A percentile compares a stretch with the other conserved stretches of the same genome.
phyloP scores from a whole-genome alignment of 768 basidiomycete genomes.

The Crucibulum laeve region DNA sequence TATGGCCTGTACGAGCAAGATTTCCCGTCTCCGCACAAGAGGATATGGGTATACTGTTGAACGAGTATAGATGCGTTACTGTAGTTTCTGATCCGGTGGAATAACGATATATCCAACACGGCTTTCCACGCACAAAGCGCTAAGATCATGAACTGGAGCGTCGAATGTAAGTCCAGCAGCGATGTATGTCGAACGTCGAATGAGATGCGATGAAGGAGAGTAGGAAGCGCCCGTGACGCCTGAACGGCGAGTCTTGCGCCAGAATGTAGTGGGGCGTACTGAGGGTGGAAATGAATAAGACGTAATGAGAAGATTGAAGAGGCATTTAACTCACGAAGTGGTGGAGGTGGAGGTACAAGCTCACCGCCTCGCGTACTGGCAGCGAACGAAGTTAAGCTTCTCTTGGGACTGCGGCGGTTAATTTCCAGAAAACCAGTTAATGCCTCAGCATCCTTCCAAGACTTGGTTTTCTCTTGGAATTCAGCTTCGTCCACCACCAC shows the following conservation, averaged over 20 bases:
- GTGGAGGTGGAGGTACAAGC: conserved; percentile 56
- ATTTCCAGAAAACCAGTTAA: conserved; percentile 7
- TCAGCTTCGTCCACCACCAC: conserved; percentile 6
- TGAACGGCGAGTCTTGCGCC: conserved; percentile 69
- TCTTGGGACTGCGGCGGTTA: conserved; percentile 14
- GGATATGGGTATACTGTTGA: too few species aligned
- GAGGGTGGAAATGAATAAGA: too few species aligned
- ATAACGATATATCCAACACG: conserved; percentile 43
- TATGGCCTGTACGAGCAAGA: too few species aligned
- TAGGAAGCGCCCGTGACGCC: conserved; percentile 69
- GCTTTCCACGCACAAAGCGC: conserved; percentile 59
- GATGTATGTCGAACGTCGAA: conserved; percentile 75
- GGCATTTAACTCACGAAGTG: conserved; percentile 46
- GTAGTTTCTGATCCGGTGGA: conserved; percentile 34
- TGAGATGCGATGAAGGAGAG: conserved; percentile 67
- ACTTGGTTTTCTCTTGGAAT: conserved; percentile 6
- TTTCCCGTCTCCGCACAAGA: too few species aligned
- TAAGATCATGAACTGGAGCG: conserved; percentile 55
- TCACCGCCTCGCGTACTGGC: conserved; percentile 36
- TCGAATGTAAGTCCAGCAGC: conserved; percentile 73
- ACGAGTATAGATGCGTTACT: too few species aligned
- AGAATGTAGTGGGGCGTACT: conserved; percentile 84
- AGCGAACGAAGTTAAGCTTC: conserved; percentile 25
- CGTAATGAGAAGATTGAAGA: not conserved
- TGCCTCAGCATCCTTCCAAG: conserved; percentile 10